These are phyloP conservation scores for Pelargonium australe DNA, from an alignment of 441 rosid genomes.

Conservation along the genomic window DNA sequence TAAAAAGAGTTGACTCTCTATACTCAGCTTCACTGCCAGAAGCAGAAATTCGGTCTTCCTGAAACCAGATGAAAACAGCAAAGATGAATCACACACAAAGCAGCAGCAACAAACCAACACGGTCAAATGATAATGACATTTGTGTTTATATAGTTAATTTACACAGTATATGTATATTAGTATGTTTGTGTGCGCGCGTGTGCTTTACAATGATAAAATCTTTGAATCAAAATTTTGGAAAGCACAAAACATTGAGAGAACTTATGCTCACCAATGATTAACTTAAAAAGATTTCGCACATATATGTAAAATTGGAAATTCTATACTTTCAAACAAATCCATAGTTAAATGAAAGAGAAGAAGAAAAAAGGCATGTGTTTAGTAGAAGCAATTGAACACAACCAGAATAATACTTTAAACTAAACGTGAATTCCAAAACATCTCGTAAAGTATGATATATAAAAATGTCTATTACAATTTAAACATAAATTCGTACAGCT, in stretches of 20 bases:
- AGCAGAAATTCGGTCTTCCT: constrained; percentile 80
- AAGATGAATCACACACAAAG: constrained; percentile 2
- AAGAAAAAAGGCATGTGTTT: not conserved
- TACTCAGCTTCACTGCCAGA: constrained; percentile 73
- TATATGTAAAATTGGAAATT: constrained; percentile 4
- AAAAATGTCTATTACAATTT: too few species aligned
- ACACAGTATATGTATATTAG: not conserved
- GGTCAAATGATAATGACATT: not conserved
- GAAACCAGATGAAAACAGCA: constrained; percentile 33
- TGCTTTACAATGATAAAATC: too few species aligned
- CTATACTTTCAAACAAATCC: not conserved
- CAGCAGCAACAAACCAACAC: not conserved
- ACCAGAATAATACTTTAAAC: not conserved
- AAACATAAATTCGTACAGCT: too few species aligned
- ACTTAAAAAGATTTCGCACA: not conserved
- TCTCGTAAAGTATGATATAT: too few species aligned
- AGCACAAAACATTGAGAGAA: not conserved
- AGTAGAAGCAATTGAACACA: not conserved
- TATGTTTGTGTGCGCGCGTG: too few species aligned
- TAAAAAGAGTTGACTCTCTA: constrained; percentile 72
- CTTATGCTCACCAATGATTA: not conserved
- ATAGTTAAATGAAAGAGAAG: not conserved
- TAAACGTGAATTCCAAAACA: not conserved
- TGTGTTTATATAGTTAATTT: not conserved
- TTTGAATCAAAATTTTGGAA: too few species aligned